These are phyloP conservation scores for Misopates orontium DNA, from an alignment of 257 asterid species.

Conservation along the genomic window DNA sequence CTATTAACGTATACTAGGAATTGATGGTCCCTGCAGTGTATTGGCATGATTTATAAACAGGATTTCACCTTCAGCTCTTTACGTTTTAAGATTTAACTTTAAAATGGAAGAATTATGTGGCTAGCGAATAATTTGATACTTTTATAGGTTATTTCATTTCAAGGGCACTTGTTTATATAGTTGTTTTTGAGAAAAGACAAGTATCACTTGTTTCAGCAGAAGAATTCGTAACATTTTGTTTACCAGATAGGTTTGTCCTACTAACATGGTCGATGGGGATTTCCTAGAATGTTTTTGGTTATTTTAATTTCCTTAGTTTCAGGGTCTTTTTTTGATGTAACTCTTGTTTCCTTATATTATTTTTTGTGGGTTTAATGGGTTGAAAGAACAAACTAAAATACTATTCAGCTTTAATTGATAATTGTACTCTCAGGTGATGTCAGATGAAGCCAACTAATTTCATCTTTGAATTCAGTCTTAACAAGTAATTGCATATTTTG, in stretches of 20 bases:
- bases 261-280: too few species aligned
- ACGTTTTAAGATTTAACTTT: too few species aligned
- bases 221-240: too few species aligned
- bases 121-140: too few species aligned
- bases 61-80: neutral
- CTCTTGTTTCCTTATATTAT: neutral
- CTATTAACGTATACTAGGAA: constrained; percentile 7
- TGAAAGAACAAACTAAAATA: constrained; percentile 11
- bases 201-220: too few species aligned
- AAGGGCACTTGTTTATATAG: too few species aligned
- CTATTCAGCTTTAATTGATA: constrained; percentile 10
- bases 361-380: constrained; percentile 9
- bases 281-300: too few species aligned
- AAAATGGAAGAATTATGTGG: too few species aligned
- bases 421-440: neutral
- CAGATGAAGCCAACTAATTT: neutral
- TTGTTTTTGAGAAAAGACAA: too few species aligned
- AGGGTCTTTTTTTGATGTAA: neutral
- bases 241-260: too few species aligned
- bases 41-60: neutral
- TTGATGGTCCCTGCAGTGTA: constrained; percentile 2
- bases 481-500: neutral
- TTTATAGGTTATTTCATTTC: too few species aligned
- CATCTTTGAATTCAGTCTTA: constrained; percentile 5
- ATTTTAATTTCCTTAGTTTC: too few species aligned